Conservation (phyloP, 139 green algal species). For the Coccomyxa sp. region DNA sequence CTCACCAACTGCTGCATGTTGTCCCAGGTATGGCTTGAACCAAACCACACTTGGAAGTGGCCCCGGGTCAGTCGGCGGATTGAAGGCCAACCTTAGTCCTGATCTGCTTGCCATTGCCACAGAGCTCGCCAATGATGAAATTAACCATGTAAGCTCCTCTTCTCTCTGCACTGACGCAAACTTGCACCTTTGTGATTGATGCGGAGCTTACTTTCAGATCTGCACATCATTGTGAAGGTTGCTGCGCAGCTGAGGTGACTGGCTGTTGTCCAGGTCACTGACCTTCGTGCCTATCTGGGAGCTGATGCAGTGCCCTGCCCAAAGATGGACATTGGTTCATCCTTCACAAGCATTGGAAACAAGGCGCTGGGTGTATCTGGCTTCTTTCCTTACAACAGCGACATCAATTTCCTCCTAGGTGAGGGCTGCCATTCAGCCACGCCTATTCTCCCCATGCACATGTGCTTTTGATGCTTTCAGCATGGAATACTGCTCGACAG, state of each 20-base stretch:
- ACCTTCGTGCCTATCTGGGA: slow-evolving; percentile 27
- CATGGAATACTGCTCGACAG: too few species aligned
- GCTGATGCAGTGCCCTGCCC: slow-evolving; percentile 26
- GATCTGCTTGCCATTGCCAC: background rate
- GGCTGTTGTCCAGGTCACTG: background rate
- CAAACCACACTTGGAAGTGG: slow-evolving; percentile 7
- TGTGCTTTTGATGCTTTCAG: too few species aligned
- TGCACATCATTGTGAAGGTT: background rate
- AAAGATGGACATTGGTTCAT: slow-evolving; percentile 34
- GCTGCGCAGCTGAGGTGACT: background rate
- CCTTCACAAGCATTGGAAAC: slow-evolving; percentile 31
- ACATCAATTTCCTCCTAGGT: slow-evolving; percentile 45
- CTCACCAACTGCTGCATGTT: too few species aligned
- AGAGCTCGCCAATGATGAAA: slow-evolving; percentile 38
- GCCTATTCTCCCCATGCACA: too few species aligned
- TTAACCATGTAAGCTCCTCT: slow-evolving; percentile 32
- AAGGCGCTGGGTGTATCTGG: slow-evolving; percentile 22
- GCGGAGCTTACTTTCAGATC: background rate
- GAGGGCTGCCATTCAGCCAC: background rate
- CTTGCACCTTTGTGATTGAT: background rate
- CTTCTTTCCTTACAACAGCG: slow-evolving; percentile 37
- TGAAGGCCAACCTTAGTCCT: slow-evolving; percentile 22
- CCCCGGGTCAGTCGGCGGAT: slow-evolving; percentile 15
- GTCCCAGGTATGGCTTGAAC: background rate
- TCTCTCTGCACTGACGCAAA: too few species aligned